Conservation (phyloP, 495 filamentous ascomycete genomes). For the Tricharina praecox region DNA sequence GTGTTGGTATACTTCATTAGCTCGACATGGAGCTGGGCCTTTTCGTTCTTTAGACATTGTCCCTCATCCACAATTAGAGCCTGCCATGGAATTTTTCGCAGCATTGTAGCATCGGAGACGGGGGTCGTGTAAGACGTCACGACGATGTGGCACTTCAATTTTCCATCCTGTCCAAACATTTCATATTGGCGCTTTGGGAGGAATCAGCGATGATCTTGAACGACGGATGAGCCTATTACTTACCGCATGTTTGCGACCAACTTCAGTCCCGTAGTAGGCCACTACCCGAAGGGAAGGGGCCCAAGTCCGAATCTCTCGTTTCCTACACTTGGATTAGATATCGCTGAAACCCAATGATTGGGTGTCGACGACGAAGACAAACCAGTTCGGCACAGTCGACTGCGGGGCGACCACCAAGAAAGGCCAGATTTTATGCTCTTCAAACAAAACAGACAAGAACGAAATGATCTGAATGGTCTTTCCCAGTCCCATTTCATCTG, state of each 20-base stretch:
- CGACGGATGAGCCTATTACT: not conserved
- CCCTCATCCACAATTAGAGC: conserved; percentile 91
- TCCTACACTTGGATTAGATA: conserved; percentile 16
- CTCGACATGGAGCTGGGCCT: conserved; percentile 58
- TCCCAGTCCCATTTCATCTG: conserved; percentile 97
- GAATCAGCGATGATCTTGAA: not conserved
- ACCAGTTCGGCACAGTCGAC: conserved; percentile 87
- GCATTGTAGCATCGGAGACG: conserved; percentile 47
- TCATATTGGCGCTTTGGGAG: conserved; percentile 42
- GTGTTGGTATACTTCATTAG: conserved; percentile 53
- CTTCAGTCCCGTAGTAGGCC: conserved; percentile 65
- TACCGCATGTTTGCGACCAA: conserved; percentile 50
- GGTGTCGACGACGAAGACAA: not conserved
- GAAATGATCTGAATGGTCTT: conserved; percentile 94
- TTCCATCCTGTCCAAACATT: conserved; percentile 47
- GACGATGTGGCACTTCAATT: conserved; percentile 72
- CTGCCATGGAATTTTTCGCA: conserved; percentile 59
- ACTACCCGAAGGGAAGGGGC: conserved; percentile 71
- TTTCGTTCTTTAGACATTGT: conserved; percentile 87
- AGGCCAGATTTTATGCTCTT: conserved; percentile 71
- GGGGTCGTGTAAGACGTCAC: conserved; percentile 89
- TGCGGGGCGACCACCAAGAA: conserved; percentile 91
- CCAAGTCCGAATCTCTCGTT: conserved; percentile 91
- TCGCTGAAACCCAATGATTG: not conserved
- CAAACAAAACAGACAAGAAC: conserved; percentile 58